These are phyloP conservation scores for Hibiscus mutabilis DNA, from an alignment of 345 rosid genomes.

Conservation along the genomic window DNA sequence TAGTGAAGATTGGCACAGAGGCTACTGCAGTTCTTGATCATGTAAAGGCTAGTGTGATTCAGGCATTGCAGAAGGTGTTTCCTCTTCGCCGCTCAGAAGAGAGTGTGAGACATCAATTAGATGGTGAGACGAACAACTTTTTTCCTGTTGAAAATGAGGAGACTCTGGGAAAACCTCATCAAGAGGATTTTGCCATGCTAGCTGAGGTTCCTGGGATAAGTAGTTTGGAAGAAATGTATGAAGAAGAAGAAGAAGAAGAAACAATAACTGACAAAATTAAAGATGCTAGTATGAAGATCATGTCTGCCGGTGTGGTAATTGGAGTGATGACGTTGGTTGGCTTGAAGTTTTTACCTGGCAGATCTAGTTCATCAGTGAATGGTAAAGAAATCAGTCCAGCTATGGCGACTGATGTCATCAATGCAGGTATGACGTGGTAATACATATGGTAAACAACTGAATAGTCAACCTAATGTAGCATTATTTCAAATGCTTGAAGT, in stretches of 20 bases:
- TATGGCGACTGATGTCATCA: constrained; percentile 33
- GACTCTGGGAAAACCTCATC: constrained; percentile 23
- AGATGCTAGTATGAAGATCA: constrained; percentile 55
- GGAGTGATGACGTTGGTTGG: constrained; percentile 56
- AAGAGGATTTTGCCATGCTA: constrained; percentile 21
- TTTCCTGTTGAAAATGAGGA: constrained; percentile 28
- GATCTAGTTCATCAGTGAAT: constrained; percentile 29
- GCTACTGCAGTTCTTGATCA: constrained; percentile 61
- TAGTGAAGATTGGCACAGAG: constrained; percentile 80
- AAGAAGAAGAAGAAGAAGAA: constrained; percentile 46
- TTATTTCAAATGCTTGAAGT: background rate
- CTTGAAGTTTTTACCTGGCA: constrained; percentile 49
- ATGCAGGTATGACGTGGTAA: constrained; percentile 41
- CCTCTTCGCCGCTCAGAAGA: constrained; percentile 32
- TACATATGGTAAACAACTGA: background rate
- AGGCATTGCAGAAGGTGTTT: constrained; percentile 66
- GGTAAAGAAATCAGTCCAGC: constrained; percentile 47
- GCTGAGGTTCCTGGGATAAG: constrained; percentile 26
- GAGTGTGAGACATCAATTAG: constrained; percentile 19
- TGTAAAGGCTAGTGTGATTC: constrained; percentile 73
- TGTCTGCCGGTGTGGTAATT: constrained; percentile 61
- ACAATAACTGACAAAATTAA: constrained; percentile 42
- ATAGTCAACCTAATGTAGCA: background rate
- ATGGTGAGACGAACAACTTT: constrained; percentile 17
- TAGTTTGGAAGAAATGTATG: constrained; percentile 23